Conservation (phyloP, 2,329 filamentous ascomycete genomes). For the Celoporthe dispersa region DNA sequence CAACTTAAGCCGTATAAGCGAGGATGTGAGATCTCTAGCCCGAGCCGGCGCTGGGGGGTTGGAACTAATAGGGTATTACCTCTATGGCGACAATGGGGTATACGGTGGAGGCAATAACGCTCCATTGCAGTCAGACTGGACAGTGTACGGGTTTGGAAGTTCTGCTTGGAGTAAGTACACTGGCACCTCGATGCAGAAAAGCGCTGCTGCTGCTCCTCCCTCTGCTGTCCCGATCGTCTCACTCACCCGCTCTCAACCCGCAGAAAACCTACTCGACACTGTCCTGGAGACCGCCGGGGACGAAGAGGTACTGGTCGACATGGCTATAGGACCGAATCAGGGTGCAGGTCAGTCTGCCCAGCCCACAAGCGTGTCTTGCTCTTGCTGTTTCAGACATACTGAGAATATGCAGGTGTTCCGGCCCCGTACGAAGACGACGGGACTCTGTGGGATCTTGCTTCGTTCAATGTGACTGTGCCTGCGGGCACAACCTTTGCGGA, state of each 20-base stretch:
- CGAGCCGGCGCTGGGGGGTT: conserved; percentile 22
- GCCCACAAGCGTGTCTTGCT: background rate
- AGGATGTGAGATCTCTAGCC: conserved; percentile 20
- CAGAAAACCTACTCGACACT: conserved; percentile 35
- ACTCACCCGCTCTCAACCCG: conserved; percentile 29
- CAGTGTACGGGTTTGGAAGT: conserved; percentile 41
- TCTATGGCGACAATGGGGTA: conserved; percentile 14
- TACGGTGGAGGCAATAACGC: conserved; percentile 7
- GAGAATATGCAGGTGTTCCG: conserved; percentile 38
- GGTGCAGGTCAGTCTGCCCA: conserved; percentile 42
- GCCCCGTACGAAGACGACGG: conserved; percentile 40
- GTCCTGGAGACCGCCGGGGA: conserved; percentile 41
- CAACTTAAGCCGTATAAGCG: conserved; percentile 11
- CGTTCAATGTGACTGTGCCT: conserved; percentile 38
- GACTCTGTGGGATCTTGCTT: conserved; percentile 39
- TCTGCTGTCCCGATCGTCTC: background rate
- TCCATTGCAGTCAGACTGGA: conserved; percentile 24
- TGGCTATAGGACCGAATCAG: conserved; percentile 51
- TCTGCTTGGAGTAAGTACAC: conserved; percentile 32
- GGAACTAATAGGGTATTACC: conserved; percentile 22
- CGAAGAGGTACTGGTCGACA: conserved; percentile 47
- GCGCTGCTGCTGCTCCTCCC: background rate
- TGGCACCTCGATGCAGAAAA: background rate
- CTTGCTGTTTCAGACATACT: background rate
- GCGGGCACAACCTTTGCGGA: conserved; percentile 37